Evolutionary conservation across 2,329 filamentous ascomycete species (phyloP).

Genomic region (Drechslerella dactyloides): DNA sequence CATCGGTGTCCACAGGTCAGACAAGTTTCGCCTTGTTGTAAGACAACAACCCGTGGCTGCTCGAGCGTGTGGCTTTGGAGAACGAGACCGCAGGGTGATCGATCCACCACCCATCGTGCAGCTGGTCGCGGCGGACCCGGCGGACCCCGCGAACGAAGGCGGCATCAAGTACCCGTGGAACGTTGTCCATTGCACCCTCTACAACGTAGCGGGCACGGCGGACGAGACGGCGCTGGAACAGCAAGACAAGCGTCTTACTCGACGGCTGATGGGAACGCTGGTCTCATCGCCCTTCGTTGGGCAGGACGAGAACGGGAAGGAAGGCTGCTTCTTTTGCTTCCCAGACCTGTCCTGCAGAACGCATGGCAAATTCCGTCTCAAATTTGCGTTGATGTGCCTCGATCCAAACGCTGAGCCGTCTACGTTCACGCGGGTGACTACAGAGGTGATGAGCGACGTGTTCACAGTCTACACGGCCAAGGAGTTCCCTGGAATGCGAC

Average conservation of each 20-base stretch:
- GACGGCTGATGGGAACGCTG: conserved; percentile 78
- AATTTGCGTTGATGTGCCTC: conserved; percentile 75
- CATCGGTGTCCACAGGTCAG: conserved; percentile 26
- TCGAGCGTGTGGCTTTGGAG: conserved; percentile 81
- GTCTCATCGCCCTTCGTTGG: conserved; percentile 79
- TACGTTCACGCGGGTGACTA: conserved; percentile 61
- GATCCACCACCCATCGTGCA: conserved; percentile 84
- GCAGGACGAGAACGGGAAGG: conserved; percentile 72
- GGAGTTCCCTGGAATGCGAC: conserved; percentile 83
- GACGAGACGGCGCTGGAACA: conserved; percentile 74
- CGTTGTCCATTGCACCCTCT: conserved; percentile 78
- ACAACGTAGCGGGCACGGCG: conserved; percentile 70
- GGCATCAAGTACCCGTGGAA: conserved; percentile 71
- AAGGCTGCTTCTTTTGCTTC: conserved; percentile 86
- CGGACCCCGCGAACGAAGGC: conserved; percentile 61
- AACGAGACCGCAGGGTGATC: conserved; percentile 79
- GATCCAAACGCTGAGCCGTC: conserved; percentile 61
- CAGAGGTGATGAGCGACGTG: conserved; percentile 68
- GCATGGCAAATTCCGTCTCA: conserved; percentile 75
- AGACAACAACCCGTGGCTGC: conserved; percentile 80
- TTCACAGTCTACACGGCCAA: conserved; percentile 84
- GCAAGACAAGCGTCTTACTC: conserved; percentile 73
- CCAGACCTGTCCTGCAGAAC: conserved; percentile 81
- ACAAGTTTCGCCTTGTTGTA: conserved; percentile 62
- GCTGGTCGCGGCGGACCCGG: conserved; percentile 69